Evolutionary conservation across 1,284 basidiomycete genomes (phyloP).

Genomic region (Agaricales sp.): DNA sequence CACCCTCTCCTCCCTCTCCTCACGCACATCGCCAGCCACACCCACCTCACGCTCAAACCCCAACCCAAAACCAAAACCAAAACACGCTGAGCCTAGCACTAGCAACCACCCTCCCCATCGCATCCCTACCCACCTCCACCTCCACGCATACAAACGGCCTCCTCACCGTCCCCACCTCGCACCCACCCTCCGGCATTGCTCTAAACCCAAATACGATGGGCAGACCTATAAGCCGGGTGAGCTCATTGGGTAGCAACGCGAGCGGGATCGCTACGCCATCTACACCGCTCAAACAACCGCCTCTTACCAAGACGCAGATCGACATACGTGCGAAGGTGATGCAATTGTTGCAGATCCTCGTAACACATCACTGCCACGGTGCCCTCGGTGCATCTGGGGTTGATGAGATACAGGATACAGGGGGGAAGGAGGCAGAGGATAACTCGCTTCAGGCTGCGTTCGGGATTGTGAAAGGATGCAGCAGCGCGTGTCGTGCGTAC

Average conservation of each 20-base stretch:
- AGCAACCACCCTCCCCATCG: too few relatives aligned
- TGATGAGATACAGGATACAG: too few relatives aligned
- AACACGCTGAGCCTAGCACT: too few relatives aligned
- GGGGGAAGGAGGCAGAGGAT: neutral
- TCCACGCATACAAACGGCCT: too few relatives aligned
- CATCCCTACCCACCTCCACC: neutral
- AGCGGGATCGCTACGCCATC: too few relatives aligned
- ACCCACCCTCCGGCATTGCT: neutral
- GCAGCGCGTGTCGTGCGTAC: neutral
- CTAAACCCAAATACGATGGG: too few relatives aligned
- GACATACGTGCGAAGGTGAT: neutral
- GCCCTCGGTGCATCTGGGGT: neutral
- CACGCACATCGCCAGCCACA: neutral
- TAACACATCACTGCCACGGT: neutral
- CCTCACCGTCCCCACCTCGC: neutral
- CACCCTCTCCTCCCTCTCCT: neutral
- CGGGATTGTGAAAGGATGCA: neutral
- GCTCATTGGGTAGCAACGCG: too few relatives aligned
- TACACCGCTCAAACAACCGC: neutral
- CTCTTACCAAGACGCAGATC: neutral
- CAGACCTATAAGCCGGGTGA: too few relatives aligned
- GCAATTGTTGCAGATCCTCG: neutral
- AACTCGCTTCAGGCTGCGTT: neutral
- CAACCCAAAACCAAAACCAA: neutral
- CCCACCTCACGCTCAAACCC: neutral